These are phyloP conservation scores for Paramecium biaurelia DNA, from an alignment of 73 alveolate species.

Conservation along the genomic window DNA sequence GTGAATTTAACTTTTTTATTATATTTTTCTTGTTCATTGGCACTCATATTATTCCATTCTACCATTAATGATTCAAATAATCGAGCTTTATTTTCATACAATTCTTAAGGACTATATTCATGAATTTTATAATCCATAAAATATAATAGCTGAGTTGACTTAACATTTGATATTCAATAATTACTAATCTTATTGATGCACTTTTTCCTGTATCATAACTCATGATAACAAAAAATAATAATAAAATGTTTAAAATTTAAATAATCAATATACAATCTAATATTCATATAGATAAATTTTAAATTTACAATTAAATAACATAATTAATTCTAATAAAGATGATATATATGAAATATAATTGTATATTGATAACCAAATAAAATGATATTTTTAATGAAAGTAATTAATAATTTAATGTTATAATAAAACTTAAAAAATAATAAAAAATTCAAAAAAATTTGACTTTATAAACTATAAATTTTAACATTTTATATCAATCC, in stretches of 20 bases:
- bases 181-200: not conserved
- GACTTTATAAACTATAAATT: not conserved
- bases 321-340: no score
- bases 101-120: not conserved
- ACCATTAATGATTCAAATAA: not conserved
- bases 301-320: not conserved
- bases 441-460: not conserved
- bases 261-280: not conserved
- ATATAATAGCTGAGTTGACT: not conserved
- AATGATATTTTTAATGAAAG: not conserved
- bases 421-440: not conserved
- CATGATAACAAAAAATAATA: not conserved
- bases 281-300: not conserved
- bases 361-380: no score
- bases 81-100: not conserved
- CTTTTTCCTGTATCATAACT: not conserved
- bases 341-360: no score
- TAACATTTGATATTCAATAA: not conserved
- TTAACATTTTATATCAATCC: not conserved
- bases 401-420: not conserved
- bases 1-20: not conserved
- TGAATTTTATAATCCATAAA: not conserved
- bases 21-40: not conserved
- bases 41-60: not conserved
- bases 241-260: not conserved